Conservation (phyloP, 2,329 filamentous ascomycete genomes). For the Trichoderma gracile region DNA sequence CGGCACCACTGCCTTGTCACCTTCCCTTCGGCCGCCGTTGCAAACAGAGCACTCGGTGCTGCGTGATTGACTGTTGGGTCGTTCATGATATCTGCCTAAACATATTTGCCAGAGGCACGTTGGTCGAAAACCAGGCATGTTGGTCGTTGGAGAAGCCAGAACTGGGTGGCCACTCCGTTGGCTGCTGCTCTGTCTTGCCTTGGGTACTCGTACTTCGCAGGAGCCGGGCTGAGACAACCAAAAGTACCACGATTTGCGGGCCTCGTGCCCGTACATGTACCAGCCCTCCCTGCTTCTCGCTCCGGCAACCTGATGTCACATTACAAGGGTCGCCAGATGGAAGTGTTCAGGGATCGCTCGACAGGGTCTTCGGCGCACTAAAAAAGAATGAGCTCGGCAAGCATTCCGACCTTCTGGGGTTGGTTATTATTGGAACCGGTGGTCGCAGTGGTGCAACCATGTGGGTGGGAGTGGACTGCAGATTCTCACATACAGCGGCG, state of each 20-base stretch:
- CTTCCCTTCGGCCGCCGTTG: neutral
- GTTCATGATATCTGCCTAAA: constrained; percentile 18
- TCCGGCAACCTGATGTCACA: constrained; percentile 9
- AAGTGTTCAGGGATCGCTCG: constrained; percentile 11
- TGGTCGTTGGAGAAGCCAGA: neutral
- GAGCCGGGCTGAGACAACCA: constrained; percentile 18
- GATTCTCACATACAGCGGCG: constrained; percentile 14
- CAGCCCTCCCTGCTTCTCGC: constrained; percentile 12
- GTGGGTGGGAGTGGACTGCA: constrained; percentile 20
- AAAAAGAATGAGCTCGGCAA: constrained; percentile 27
- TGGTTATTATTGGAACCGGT: constrained; percentile 26
- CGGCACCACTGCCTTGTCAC: neutral
- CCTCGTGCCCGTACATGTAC: constrained; percentile 3
- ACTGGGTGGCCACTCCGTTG: neutral
- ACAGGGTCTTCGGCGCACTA: constrained; percentile 28
- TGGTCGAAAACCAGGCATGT: neutral
- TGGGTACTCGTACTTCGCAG: constrained; percentile 10
- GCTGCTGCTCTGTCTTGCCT: neutral
- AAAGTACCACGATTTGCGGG: constrained; percentile 22
- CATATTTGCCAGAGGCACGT: constrained; percentile 13
- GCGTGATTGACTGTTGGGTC: neutral
- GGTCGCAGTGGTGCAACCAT: constrained; percentile 24
- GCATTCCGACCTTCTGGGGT: constrained; percentile 26
- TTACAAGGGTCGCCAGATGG: constrained; percentile 16
- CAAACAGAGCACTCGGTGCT: neutral